Conservation (phyloP, 306 rosid species). For the Styphnolobium japonicum region DNA sequence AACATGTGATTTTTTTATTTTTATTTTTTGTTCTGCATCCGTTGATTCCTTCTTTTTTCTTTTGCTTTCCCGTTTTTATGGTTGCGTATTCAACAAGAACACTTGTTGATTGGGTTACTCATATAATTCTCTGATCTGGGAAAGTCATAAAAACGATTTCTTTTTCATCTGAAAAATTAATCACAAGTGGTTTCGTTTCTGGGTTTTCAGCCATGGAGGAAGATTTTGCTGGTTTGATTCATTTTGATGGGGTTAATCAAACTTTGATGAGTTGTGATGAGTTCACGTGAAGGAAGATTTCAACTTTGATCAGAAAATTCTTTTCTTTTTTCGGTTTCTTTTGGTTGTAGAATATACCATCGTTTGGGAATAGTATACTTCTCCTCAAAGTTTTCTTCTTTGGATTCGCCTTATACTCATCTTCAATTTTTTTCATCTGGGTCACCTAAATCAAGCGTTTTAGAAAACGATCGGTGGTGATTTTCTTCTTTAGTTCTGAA, state of each 20-base stretch:
- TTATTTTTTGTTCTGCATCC: constrained; percentile 26
- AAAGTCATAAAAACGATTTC: background rate
- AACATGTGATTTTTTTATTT: too few relatives aligned
- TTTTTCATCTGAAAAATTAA: too few relatives aligned
- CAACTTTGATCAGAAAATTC: constrained; percentile 33
- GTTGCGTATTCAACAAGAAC: constrained; percentile 38
- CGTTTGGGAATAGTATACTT: constrained; percentile 46
- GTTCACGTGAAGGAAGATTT: constrained; percentile 37
- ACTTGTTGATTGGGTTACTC: constrained; percentile 27
- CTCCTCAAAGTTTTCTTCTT: constrained; percentile 38
- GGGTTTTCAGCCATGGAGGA: constrained; percentile 34
- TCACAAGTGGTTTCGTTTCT: constrained; percentile 26
- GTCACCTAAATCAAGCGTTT: background rate
- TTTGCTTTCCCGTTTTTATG: background rate
- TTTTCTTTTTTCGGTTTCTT: constrained; percentile 36
- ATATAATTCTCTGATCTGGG: constrained; percentile 38
- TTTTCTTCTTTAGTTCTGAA: background rate
- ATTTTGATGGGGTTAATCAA: constrained; percentile 39
- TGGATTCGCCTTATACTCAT: constrained; percentile 12
- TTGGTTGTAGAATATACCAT: constrained; percentile 61
- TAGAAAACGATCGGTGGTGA: background rate
- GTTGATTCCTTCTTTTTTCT: constrained; percentile 27
- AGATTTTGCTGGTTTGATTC: constrained; percentile 28
- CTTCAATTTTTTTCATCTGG: constrained; percentile 21
- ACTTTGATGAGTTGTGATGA: constrained; percentile 32